A percentile compares a stretch with the other conserved stretches of the same genome.
phyloP scores from a whole-genome alignment of 1,284 basidiomycete species.

The Microbotryum intermedium region DNA sequence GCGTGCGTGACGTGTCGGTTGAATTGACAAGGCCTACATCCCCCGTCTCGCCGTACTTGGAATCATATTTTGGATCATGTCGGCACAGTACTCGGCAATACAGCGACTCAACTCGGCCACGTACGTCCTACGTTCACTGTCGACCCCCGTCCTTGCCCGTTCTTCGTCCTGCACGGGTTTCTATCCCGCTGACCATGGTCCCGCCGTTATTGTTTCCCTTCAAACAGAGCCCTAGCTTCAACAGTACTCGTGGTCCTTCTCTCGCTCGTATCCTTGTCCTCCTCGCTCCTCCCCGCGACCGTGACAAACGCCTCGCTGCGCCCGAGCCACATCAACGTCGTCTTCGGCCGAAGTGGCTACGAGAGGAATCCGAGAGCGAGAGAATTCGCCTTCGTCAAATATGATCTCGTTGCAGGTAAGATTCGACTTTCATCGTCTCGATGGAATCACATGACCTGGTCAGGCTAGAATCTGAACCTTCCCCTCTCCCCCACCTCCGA shows the following conservation, averaged over 20 bases:
- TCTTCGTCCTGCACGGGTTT: no score
- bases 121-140: no score
- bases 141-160: no score
- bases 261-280: slow-evolving; percentile 54
- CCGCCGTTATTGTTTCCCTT: no score
- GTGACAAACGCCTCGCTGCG: slow-evolving; percentile 52
- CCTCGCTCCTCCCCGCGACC: slow-evolving; percentile 51
- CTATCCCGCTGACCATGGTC: no score
- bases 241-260: slow-evolving; percentile 71
- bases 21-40: no score
- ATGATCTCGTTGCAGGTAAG: slow-evolving; percentile 66
- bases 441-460: slow-evolving; percentile 29
- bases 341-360: slow-evolving; percentile 43
- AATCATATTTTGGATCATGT: no score
- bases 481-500: slow-evolving; percentile 30
- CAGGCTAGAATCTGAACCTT: slow-evolving; percentile 10
- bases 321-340: slow-evolving; percentile 56
- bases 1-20: no score
- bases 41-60: no score
- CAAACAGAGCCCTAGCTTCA: slow-evolving; percentile 37
- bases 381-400: slow-evolving; percentile 65
- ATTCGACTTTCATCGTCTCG: slow-evolving; percentile 10
- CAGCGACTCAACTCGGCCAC: no score
- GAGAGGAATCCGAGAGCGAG: slow-evolving; percentile 51
- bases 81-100: no score